Evolutionary conservation across 257 asterid genomes (phyloP), one percentile per base, ranked within the genome.

Genomic region (Thymus quinquecostatus): DNA sequence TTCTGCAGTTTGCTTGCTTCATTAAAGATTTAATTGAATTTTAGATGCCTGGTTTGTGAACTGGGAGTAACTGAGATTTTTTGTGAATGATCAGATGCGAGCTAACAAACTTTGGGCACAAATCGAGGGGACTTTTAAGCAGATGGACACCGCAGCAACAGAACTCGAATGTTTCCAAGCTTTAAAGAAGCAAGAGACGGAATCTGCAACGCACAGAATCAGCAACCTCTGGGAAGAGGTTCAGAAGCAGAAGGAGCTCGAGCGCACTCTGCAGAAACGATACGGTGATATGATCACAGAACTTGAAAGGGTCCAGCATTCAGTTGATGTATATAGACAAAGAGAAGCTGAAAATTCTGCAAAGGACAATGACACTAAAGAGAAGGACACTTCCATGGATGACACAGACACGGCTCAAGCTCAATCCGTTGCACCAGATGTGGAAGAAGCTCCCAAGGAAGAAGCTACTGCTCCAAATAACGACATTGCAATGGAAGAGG

Each of bases 231-330:
- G 99, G 99, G 98, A 95, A 84, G 98, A 95, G 83, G 97, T 87
- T 60, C 97, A 95, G 89, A 95, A 92, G 78, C 99, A 95, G 82
- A 95, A 95, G 83, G 95, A 95, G 64, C 92, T 95, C 0, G 99
- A 95, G 81, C 85, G 77, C 41, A 80, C 71, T 56, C 64, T 88
- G 55, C 99, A 95, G 81, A 86, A 82, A 71, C 84, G 86, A 32
- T 92, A 88, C 11, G 96, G 96, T n/a, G 86, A 80, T 82, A 85
- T 86, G 38, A 43, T 81, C 66, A 76, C 78, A 9, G 85, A 95
- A 68, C 84, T 77, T 14, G 97, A 84, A 73, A 88, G 82, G 75
- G 65, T 83, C 59, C 85, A 83, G 71, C 79, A 73, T 69, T 64
- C 80, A 66, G 59, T 77, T 51, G 78, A 82, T 74, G 81, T 75